Evolutionary conservation across 208 protist genomes (phyloP).

Genomic region (Porcisia deanei): DNA sequence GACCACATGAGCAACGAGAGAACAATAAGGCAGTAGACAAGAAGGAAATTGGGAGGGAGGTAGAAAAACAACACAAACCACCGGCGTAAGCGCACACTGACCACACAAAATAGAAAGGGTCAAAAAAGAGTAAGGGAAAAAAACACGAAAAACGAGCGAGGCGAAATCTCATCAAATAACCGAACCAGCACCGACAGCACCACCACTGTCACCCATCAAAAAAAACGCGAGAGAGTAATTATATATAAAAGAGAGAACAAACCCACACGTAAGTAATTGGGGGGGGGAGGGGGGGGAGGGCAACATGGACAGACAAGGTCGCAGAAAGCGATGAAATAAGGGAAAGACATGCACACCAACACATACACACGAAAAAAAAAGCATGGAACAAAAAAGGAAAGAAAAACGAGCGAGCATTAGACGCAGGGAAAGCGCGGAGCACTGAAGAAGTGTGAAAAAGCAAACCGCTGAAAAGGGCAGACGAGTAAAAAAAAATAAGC

Average conservation of each 20-base stretch:
- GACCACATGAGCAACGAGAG: not conserved
- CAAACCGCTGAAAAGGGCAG: not conserved
- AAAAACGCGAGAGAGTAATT: not conserved
- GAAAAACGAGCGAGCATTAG: not conserved
- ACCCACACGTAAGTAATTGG: constrained; percentile 7
- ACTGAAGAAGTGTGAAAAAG: not conserved
- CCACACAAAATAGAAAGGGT: constrained; percentile 2
- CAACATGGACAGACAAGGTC: not conserved
- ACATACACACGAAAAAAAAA: not conserved
- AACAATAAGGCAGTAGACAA: not conserved
- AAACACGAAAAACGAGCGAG: not conserved
- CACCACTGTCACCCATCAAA: not conserved
- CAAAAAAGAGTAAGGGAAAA: not conserved
- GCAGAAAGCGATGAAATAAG: not conserved
- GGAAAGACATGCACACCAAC: not conserved
- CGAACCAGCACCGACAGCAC: not conserved
- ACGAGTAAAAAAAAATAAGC: not conserved
- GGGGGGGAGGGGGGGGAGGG: not conserved
- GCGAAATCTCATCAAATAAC: not conserved
- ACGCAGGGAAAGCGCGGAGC: not conserved
- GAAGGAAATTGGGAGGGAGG: not conserved
- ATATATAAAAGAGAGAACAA: not conserved
- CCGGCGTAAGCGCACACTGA: not conserved
- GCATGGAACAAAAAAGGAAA: not conserved
- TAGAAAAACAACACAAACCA: not conserved